Percentiles rank a stretch among this genome's conserved stretches.
These are phyloP conservation scores for Helminthosporium solani DNA, from an alignment of 2,329 filamentous ascomycete genomes.

Conservation along the genomic window DNA sequence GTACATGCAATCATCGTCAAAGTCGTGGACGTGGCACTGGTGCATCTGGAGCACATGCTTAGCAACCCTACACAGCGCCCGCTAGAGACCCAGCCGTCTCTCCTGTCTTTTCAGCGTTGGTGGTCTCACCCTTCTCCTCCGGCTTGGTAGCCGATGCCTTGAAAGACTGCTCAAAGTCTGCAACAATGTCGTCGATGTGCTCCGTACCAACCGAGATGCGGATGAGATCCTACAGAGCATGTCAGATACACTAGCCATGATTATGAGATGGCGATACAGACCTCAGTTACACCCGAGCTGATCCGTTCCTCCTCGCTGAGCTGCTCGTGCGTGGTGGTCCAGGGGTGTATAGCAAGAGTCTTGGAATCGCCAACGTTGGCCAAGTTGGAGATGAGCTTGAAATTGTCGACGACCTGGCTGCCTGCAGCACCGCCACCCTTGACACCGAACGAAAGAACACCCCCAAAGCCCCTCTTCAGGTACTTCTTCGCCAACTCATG, in stretches of 20 bases:
- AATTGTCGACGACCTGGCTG: conserved; percentile 84
- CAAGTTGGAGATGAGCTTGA: conserved; percentile 93
- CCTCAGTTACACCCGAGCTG: conserved; percentile 78
- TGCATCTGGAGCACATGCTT: conserved; percentile 3
- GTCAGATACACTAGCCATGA: conserved; percentile 9
- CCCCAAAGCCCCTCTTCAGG: conserved; percentile 78
- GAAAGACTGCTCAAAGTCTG: conserved; percentile 92
- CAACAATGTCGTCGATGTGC: conserved; percentile 96
- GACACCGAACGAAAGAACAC: conserved; percentile 89
- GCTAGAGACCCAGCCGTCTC: conserved; percentile 31
- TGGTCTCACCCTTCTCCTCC: conserved; percentile 32
- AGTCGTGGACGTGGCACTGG: neutral
- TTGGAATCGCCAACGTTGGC: conserved; percentile 97
- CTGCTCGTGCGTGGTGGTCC: conserved; percentile 94
- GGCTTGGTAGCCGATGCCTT: conserved; percentile 55
- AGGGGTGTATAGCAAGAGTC: conserved; percentile 91
- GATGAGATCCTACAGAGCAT: conserved; percentile 70
- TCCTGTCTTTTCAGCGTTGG: conserved; percentile 36
- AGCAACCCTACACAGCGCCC: conserved; percentile 26
- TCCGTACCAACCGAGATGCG: conserved; percentile 94
- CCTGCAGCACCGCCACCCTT: conserved; percentile 85
- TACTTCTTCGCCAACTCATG: conserved; percentile 85
- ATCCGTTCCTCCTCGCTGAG: conserved; percentile 77
- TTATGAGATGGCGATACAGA: conserved; percentile 31
- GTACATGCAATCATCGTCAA: neutral